A percentile compares a stretch with the other conserved stretches of the same genome.
Evolutionary conservation across 768 basidiomycete species (phyloP).

Genomic region (Mycena latifolia): DNA sequence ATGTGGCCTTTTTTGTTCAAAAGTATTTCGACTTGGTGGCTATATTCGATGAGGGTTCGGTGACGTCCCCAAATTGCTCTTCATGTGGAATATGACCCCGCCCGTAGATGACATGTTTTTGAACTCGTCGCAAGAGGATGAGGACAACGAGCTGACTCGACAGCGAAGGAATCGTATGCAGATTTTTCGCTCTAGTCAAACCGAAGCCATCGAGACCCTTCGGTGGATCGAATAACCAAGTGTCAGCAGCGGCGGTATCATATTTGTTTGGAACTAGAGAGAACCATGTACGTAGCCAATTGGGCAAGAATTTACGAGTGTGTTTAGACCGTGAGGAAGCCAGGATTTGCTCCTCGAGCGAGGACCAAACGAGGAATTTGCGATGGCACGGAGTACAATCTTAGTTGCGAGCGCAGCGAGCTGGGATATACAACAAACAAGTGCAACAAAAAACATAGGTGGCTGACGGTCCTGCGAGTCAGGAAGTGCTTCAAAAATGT

Average conservation of each 20-base stretch:
- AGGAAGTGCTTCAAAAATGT: too few relatives aligned
- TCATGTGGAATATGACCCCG: not conserved
- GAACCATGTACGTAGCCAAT: too few relatives aligned
- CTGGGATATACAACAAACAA: too few relatives aligned
- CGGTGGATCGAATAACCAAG: conserved; percentile 27
- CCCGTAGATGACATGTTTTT: conserved; percentile 24
- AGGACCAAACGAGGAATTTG: too few relatives aligned
- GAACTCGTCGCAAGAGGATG: conserved; percentile 34
- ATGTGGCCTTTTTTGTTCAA: conserved; percentile 55
- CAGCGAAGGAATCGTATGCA: conserved; percentile 27
- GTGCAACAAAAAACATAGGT: too few relatives aligned
- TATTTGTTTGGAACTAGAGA: conserved; percentile 18
- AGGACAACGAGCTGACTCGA: conserved; percentile 15
- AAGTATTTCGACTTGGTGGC: conserved; percentile 70
- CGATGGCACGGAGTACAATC: too few relatives aligned
- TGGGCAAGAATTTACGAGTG: too few relatives aligned
- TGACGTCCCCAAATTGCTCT: not conserved
- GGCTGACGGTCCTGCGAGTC: too few relatives aligned
- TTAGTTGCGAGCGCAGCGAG: too few relatives aligned
- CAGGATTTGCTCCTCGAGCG: too few relatives aligned
- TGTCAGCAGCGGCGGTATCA: conserved; percentile 12
- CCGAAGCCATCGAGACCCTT: conserved; percentile 1
- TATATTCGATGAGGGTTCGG: conserved; percentile 57
- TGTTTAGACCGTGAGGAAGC: too few relatives aligned
- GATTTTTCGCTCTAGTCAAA: conserved; percentile 14